Percentiles rank a stretch among this genome's conserved stretches.
These are phyloP conservation scores for Neoarthrinium moseri DNA, from an alignment of 2,329 filamentous ascomycete species.

Conservation along the genomic window DNA sequence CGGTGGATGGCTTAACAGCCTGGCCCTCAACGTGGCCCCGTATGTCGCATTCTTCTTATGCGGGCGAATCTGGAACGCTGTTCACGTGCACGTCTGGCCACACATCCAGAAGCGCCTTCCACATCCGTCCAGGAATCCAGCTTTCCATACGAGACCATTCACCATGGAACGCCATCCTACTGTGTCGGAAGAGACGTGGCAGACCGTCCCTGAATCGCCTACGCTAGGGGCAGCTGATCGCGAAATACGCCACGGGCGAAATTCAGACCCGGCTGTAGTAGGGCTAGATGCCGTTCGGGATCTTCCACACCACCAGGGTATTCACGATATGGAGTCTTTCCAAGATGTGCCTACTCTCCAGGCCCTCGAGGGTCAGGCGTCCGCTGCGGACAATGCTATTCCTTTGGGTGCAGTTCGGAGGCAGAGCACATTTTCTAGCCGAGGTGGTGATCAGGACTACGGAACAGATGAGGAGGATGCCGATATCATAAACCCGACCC, in stretches of 20 bases:
- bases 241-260: slow-evolving; percentile 25
- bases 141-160: slow-evolving; percentile 4
- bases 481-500: slow-evolving; percentile 52
- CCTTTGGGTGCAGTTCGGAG: slow-evolving; percentile 35
- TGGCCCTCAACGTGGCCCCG: slow-evolving; percentile 43
- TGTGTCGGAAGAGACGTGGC: slow-evolving; percentile 14
- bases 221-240: slow-evolving; percentile 28
- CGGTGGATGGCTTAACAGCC: slow-evolving; percentile 39
- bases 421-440: slow-evolving; percentile 45
- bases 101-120: slow-evolving; percentile 39
- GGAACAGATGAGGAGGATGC: slow-evolving; percentile 56
- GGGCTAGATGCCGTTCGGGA: no score
- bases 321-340: no score
- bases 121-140: slow-evolving; percentile 19
- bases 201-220: slow-evolving; percentile 26
- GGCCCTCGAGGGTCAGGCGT: slow-evolving; percentile 29
- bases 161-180: slow-evolving; percentile 3
- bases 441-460: slow-evolving; percentile 47
- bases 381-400: slow-evolving; percentile 21
- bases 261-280: no score
- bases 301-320: no score
- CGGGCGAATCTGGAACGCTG: slow-evolving; percentile 34
- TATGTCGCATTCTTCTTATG: slow-evolving; percentile 46
- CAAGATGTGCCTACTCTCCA: slow-evolving; percentile 19
- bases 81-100: slow-evolving; percentile 35